Conservation (phyloP, 352 stramenopile species). For the Paralagenidium karlingii region DNA sequence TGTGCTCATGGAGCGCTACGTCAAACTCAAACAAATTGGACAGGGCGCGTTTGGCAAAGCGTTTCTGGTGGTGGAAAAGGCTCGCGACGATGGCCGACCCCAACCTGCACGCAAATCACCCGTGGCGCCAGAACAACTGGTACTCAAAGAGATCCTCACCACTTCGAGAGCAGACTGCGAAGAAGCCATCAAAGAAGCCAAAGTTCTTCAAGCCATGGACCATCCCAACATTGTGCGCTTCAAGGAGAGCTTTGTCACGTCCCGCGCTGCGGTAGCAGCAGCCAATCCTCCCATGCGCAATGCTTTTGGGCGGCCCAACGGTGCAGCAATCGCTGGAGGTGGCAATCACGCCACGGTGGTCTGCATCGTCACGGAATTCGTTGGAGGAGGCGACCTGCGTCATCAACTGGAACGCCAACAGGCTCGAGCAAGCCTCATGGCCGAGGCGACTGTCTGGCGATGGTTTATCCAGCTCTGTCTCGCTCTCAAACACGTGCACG, state of each 20-base stretch:
- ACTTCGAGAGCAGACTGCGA: conserved; percentile 49
- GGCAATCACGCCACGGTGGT: conserved; percentile 20
- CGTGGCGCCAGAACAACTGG: too few relatives aligned
- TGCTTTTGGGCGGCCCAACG: too few relatives aligned
- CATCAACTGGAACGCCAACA: conserved; percentile 26
- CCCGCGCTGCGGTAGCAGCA: background rate
- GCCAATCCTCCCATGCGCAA: too few relatives aligned
- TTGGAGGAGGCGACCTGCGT: conserved; percentile 59
- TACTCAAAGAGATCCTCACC: conserved; percentile 68
- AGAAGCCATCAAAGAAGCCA: conserved; percentile 44
- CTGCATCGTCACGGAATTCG: conserved; percentile 80
- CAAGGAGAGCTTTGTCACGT: conserved; percentile 54
- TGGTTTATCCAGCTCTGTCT: conserved; percentile 59
- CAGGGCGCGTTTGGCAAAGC: conserved; percentile 59
- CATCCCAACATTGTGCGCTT: conserved; percentile 79
- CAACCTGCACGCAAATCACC: too few relatives aligned
- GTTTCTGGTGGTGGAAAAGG: conserved; percentile 42
- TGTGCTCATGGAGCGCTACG: conserved; percentile 76
- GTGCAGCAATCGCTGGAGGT: too few relatives aligned
- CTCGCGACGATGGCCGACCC: conserved; percentile 13
- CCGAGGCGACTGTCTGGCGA: conserved; percentile 29
- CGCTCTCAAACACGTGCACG: conserved; percentile 69
- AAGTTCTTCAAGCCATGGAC: conserved; percentile 49
- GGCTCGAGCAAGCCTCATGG: conserved; percentile 6
- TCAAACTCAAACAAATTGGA: conserved; percentile 61